phyloP scores from a whole-genome alignment of 768 basidiomycete species.

The Russula ochroleuca region DNA sequence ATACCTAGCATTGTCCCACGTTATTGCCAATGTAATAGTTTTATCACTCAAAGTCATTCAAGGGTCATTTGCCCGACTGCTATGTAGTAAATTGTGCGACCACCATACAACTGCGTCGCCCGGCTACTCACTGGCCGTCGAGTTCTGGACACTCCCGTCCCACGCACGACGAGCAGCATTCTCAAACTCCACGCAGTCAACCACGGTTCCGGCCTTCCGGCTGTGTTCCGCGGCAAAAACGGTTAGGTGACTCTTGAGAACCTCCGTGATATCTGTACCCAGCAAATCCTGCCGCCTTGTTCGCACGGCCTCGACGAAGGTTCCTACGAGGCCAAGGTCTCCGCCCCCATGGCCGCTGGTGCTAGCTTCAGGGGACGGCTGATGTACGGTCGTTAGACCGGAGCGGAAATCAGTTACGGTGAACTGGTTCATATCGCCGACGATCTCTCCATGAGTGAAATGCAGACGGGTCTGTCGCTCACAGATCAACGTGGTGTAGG shows the following conservation, averaged over 20 bases:
- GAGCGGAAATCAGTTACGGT: conserved; percentile 75
- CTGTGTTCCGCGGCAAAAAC: conserved; percentile 87
- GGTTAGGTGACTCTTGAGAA: conserved; percentile 72
- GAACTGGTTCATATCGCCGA: conserved; percentile 78
- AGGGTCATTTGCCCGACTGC: background rate
- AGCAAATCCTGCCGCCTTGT: conserved; percentile 58
- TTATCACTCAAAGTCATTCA: background rate
- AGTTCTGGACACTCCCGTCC: conserved; percentile 5
- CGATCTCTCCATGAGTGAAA: conserved; percentile 81
- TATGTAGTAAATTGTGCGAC: background rate
- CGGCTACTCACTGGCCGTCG: background rate
- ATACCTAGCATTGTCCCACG: conserved; percentile 21
- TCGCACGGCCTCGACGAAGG: conserved; percentile 74
- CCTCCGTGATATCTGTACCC: conserved; percentile 62
- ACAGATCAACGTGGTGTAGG: conserved; percentile 74
- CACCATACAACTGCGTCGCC: background rate
- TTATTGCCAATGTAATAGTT: conserved; percentile 18
- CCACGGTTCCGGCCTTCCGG: conserved; percentile 59
- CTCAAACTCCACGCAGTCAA: conserved; percentile 69
- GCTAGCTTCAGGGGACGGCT: conserved; percentile 56
- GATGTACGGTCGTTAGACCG: conserved; percentile 40
- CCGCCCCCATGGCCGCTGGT: conserved; percentile 73
- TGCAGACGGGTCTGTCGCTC: conserved; percentile 81
- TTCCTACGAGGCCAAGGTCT: conserved; percentile 66
- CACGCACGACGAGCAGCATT: conserved; percentile 40